Base-by-base conservation (phyloP, 108 stramenopile species). In the Nitzschia palea region DNA sequence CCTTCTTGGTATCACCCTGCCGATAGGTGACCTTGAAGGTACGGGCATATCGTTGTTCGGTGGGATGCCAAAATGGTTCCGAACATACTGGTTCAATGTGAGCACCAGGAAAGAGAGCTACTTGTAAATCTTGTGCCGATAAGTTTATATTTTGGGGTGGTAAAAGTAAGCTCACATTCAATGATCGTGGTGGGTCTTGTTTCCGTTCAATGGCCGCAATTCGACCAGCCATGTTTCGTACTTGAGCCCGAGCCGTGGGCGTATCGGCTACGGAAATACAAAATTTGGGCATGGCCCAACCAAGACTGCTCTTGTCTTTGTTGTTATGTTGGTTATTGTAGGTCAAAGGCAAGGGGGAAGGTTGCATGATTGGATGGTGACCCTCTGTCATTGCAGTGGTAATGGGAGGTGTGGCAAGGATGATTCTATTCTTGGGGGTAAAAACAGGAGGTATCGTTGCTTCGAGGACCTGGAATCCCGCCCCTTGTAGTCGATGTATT, bases 361-460 rank as follows among this genome's bases (percentile, higher is more conserved):
- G 61, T 45, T 35, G 65, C 74, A 65, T 52, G 74, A 62, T 33
- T 65, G 61, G 18, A 73, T 50, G 20, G 27, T 40, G 43, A 28
- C 29, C 23, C 27, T 22, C 27, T 27, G 17, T 8, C 35, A 62
- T 36, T 52, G 30, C 6, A 53, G 48, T 14, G n/a, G n/a, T n/a
- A n/a, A 40, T 40, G 12, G 10, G 6, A n/a, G 85, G 82, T 56
- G 32, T 37, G 12, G 70, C 71, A 37, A 87, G 43, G 22, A 87
- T 73, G 31, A 87, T 68, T 4, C 81, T 63, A 73, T 87, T 87
- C 61, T 84, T 84, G 0, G 66, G 74, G 8, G 83, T 87, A 44
- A 87, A 80, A 18, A 73, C 66, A 14, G 62, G 29, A 0, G 86
- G 86, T 44, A 87, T 67, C 18, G 17, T 57, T 17, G 59, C 66